Conservation (phyloP, 2,329 filamentous ascomycete genomes). For the Septoria petroselini region DNA sequence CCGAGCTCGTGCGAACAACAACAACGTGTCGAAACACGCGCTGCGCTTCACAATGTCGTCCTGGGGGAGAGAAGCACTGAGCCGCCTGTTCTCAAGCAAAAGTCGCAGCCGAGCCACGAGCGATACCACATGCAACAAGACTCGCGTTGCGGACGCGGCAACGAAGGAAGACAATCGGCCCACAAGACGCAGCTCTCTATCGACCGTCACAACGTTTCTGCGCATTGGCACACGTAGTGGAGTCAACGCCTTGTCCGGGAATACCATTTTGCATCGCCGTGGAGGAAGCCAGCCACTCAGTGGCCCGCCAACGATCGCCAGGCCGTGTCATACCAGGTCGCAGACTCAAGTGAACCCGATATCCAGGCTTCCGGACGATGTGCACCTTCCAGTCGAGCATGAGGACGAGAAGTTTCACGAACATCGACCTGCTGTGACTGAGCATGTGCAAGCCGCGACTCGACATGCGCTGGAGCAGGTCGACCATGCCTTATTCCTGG, state of each 20-base stretch:
- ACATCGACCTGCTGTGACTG: neutral
- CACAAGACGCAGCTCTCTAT: conserved; percentile 4
- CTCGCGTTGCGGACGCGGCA: neutral
- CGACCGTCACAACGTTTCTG: conserved; percentile 1
- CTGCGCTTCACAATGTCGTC: neutral
- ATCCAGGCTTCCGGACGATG: conserved; percentile 2
- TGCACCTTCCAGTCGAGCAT: neutral
- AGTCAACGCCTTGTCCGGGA: neutral
- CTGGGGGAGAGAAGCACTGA: conserved; percentile 6
- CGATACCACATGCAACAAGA: conserved; percentile 3
- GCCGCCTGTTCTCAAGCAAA: conserved; percentile 4
- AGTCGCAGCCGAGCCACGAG: conserved; percentile 4
- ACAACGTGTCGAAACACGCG: neutral
- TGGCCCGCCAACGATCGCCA: neutral
- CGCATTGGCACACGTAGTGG: neutral
- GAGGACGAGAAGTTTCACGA: neutral
- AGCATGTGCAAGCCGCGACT: conserved; percentile 3
- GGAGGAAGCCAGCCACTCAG: neutral
- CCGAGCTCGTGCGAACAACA: neutral
- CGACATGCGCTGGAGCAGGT: conserved; percentile 4
- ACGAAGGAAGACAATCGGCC: neutral
- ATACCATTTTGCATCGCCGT: neutral
- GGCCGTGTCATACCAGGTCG: conserved; percentile 4
- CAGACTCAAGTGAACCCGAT: conserved; percentile 7
- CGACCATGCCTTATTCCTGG: neutral